Percentiles rank a stretch among this genome's conserved stretches.
Conservation (phyloP, 2,329 filamentous ascomycete genomes). For the Aspergillus tanneri region DNA sequence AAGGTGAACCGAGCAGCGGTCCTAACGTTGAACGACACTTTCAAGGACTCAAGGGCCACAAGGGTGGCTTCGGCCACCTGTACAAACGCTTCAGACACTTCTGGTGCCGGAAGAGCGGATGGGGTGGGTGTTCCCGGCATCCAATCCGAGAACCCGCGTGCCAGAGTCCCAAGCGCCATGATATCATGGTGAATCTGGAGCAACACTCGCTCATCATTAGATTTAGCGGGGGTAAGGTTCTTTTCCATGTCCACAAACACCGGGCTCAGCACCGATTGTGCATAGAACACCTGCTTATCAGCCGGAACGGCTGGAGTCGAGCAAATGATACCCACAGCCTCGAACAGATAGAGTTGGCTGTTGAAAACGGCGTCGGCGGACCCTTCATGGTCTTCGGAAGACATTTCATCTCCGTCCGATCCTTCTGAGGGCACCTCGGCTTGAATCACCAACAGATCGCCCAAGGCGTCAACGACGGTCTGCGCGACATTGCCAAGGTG, state of each 20-base stretch:
- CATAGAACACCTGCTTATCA: slow-evolving; percentile 84
- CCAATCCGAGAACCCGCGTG: slow-evolving; percentile 91
- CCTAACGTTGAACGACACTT: slow-evolving; percentile 76
- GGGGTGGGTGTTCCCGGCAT: slow-evolving; percentile 59
- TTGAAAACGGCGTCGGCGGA: slow-evolving; percentile 88
- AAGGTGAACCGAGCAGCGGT: slow-evolving; percentile 88
- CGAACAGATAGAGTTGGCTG: slow-evolving; percentile 89
- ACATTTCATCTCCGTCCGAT: slow-evolving; percentile 84
- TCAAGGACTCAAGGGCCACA: slow-evolving; percentile 81
- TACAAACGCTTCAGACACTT: slow-evolving; percentile 79
- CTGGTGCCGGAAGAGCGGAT: slow-evolving; percentile 57
- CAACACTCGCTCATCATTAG: slow-evolving; percentile 75
- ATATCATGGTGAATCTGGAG: slow-evolving; percentile 95
- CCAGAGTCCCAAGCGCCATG: slow-evolving; percentile 89
- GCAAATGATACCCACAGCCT: slow-evolving; percentile 89
- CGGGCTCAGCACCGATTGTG: slow-evolving; percentile 82
- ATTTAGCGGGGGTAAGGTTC: slow-evolving; percentile 72
- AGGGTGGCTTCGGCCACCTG: slow-evolving; percentile 86
- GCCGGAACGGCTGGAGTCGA: slow-evolving; percentile 73
- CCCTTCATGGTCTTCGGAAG: slow-evolving; percentile 86
- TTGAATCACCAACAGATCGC: slow-evolving; percentile 83
- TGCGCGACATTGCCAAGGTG: slow-evolving; percentile 88
- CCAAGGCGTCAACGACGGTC: slow-evolving; percentile 85
- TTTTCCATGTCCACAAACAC: slow-evolving; percentile 86
- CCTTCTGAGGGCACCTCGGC: slow-evolving; percentile 79